Evolutionary conservation across 2,329 filamentous ascomycete genomes (phyloP).

Genomic region (Dissoconium aciculare): DNA sequence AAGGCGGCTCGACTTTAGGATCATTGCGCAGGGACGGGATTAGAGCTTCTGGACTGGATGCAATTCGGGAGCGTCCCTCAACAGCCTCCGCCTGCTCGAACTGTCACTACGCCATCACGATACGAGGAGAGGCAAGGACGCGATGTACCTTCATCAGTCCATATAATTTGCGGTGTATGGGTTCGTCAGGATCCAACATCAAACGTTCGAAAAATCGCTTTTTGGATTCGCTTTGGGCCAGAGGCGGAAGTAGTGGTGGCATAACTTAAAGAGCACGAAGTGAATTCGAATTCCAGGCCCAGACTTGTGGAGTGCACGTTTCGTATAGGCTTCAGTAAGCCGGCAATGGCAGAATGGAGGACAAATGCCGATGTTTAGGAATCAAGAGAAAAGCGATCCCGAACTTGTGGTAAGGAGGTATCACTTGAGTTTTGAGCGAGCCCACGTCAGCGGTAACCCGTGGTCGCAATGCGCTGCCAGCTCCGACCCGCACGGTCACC

Average conservation of each 20-base stretch:
- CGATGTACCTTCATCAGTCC: slow-evolving; percentile 30
- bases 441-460: too few species aligned
- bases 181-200: slow-evolving; percentile 26
- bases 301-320: too few species aligned
- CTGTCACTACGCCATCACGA: neutral
- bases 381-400: too few species aligned
- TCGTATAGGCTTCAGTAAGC: too few species aligned
- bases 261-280: too few species aligned
- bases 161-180: slow-evolving; percentile 25
- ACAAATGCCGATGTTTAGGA: too few species aligned
- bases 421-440: too few species aligned
- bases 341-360: too few species aligned
- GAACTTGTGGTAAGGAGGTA: too few species aligned
- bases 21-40: slow-evolving; percentile 23
- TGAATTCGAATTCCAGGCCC: too few species aligned
- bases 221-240: slow-evolving; percentile 34
- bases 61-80: slow-evolving; percentile 28
- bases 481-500: too few species aligned
- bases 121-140: slow-evolving; percentile 1
- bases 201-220: slow-evolving; percentile 29
- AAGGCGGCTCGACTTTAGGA: slow-evolving; percentile 24
- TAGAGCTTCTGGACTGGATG: slow-evolving; percentile 25
- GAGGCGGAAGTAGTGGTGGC: slow-evolving; percentile 19
- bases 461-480: too few species aligned
- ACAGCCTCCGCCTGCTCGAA: slow-evolving; percentile 29